Base-by-base conservation (phyloP, 2,329 filamentous ascomycete genomes). In the Xylaria sp. region DNA sequence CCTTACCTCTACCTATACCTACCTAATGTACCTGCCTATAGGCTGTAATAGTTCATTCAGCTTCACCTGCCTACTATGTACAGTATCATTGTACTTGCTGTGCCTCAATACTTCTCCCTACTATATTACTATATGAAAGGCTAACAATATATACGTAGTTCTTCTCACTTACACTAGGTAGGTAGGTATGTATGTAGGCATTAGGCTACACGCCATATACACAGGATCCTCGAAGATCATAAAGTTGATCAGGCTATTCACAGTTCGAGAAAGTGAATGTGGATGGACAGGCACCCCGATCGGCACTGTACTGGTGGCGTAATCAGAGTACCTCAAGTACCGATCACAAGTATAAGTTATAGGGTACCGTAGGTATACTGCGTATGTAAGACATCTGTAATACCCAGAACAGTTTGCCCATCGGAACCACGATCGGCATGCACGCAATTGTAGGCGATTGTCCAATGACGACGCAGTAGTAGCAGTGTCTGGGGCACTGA, bases 401-500 rank as follows among this genome's bases (percentile, higher is more conserved):
- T n/a, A 45, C 11, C 27, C 42, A 45, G 42, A 45, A 25, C 20
- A 45, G 20, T 45, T 20, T 45, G 20, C 20, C 42, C 20, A 45
- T 45, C 42, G 42, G 42, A 22, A 13, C 33, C 51, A 31, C 66
- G 64, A 69, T 67, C 63, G 60, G 60, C 42, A 44, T 44, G 42
- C 42, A 44, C 42, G 42, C 42, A 44, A 44, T 44, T 20, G n/a
- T n/a, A 44, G 17, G 27, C 47, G 25, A 68, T 68, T 66, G 66
- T 20, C 42, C 42, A 63, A 66, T 55, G 56, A 65, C 39, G 33
- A 36, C 64, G 64, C 67, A 61, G 60, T 49, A 49, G 5, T 27
- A 45, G 42, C 22, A 5, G 11, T 1, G 15, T 17, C 65, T 66
- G 63, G 47, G 66, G 66, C 63, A 61, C 62, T 27, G 17, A 15